phyloP scores from a whole-genome alignment of 2,329 filamentous ascomycete genomes.

The Stachybotrys chlorohalonatus region DNA sequence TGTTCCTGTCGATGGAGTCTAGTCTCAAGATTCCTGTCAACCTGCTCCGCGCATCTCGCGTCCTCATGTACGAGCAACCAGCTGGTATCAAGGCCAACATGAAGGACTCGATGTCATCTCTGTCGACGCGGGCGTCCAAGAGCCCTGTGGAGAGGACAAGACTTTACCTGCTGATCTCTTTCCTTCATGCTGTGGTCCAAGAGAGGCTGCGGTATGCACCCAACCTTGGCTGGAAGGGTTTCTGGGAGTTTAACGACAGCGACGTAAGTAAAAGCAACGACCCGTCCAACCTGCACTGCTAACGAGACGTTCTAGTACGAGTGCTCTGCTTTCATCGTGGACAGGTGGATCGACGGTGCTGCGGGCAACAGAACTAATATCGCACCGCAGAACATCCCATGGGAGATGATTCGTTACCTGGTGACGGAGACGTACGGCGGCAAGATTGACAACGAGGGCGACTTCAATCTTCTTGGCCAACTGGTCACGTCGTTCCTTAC shows the following conservation, averaged over 20 bases:
- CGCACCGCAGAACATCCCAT: conserved; percentile 86
- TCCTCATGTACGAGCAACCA: conserved; percentile 97
- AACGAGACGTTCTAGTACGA: conserved; percentile 58
- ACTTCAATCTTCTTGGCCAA: conserved; percentile 64
- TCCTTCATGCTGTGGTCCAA: conserved; percentile 92
- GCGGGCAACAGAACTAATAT: conserved; percentile 85
- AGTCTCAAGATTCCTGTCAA: conserved; percentile 97
- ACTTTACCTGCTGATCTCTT: conserved; percentile 83
- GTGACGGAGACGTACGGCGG: conserved; percentile 94
- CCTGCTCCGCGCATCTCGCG: conserved; percentile 80
- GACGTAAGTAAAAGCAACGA: conserved; percentile 58
- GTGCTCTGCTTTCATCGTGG: conserved; percentile 92
- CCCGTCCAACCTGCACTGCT: background rate
- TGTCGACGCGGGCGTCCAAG: conserved; percentile 67
- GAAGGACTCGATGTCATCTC: conserved; percentile 87
- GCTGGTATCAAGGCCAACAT: conserved; percentile 95
- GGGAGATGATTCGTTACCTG: conserved; percentile 88
- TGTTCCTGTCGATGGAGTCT: conserved; percentile 97
- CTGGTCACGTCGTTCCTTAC: conserved; percentile 76
- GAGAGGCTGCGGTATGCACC: conserved; percentile 92
- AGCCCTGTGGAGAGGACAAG: conserved; percentile 84
- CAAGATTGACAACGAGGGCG: conserved; percentile 87
- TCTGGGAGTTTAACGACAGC: conserved; percentile 99
- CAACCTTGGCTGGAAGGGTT: conserved; percentile 91
- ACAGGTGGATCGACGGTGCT: conserved; percentile 81